Percentiles rank a stretch among this genome's conserved stretches.
Evolutionary conservation across 805 yeast species (phyloP).

Genomic region (Kodamaea hsintzibuensis): DNA sequence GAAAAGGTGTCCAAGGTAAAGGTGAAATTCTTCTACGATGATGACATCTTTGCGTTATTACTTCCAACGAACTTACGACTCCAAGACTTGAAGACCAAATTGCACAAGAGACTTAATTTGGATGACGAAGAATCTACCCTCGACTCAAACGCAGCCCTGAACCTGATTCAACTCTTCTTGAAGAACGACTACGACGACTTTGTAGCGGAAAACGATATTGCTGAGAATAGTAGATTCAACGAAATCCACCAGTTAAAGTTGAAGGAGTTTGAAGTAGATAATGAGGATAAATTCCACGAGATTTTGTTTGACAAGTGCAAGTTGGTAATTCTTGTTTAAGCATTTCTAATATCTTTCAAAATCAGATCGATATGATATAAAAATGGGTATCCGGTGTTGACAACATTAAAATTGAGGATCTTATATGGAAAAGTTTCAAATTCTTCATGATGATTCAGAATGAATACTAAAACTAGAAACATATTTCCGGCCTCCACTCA

Average conservation of each 20-base stretch:
- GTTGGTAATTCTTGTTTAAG: constrained; percentile 30
- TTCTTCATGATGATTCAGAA: too few relatives aligned
- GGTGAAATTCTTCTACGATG: constrained; percentile 75
- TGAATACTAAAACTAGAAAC: too few relatives aligned
- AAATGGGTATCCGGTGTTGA: too few relatives aligned
- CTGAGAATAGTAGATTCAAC: constrained; percentile 22
- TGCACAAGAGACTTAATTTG: constrained; percentile 48
- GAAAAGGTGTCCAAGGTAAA: constrained; percentile 45
- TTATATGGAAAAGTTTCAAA: too few relatives aligned
- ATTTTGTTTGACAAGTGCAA: constrained; percentile 45
- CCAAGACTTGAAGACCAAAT: constrained; percentile 51
- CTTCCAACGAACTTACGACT: constrained; percentile 50
- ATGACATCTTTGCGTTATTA: constrained; percentile 75
- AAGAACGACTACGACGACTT: constrained; percentile 46
- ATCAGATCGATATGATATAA: too few relatives aligned
- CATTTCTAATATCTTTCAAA: too few relatives aligned
- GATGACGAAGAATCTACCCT: constrained; percentile 13
- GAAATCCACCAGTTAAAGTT: constrained; percentile 28
- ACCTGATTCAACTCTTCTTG: constrained; percentile 34
- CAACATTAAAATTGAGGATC: too few relatives aligned
- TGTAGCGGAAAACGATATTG: constrained; percentile 29
- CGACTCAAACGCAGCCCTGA: constrained; percentile 12
- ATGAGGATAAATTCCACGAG: constrained; percentile 40
- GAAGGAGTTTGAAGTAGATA: constrained; percentile 37
- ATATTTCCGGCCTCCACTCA: too few relatives aligned